These are phyloP conservation scores for Brassica carinata DNA, from an alignment of 345 rosid species.

Conservation along the genomic window DNA sequence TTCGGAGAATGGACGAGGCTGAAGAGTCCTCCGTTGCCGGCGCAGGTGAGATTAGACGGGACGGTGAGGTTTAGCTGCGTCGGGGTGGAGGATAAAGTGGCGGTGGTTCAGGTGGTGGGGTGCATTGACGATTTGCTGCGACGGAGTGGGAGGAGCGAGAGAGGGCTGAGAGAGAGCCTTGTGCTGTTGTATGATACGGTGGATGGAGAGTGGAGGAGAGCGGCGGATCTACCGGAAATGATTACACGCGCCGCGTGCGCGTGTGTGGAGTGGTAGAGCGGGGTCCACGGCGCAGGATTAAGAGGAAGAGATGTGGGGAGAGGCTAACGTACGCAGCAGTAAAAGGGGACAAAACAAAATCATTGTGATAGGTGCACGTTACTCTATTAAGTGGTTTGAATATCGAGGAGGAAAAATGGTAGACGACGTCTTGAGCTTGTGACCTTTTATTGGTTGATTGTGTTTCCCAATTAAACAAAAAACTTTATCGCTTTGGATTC, in stretches of 20 bases:
- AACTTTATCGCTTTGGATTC: slow-evolving; percentile 6
- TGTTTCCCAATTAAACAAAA: slow-evolving; percentile 1
- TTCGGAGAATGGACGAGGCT: slow-evolving; percentile 86
- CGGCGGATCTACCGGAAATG: slow-evolving; percentile 70
- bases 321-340: slow-evolving; percentile 28
- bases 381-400: not conserved
- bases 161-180: slow-evolving; percentile 63
- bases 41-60: slow-evolving; percentile 66
- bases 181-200: slow-evolving; percentile 64
- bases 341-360: slow-evolving; percentile 18
- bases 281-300: slow-evolving; percentile 31
- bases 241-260: slow-evolving; percentile 83
- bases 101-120: slow-evolving; percentile 75
- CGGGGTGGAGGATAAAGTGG: slow-evolving; percentile 68
- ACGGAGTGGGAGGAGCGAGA: slow-evolving; percentile 66
- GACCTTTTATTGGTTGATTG: slow-evolving; percentile 32
- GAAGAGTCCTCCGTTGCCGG: slow-evolving; percentile 75
- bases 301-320: not conserved
- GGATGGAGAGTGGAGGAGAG: slow-evolving; percentile 74
- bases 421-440: slow-evolving; percentile 18
- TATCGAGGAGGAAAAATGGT: slow-evolving; percentile 19
- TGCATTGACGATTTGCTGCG: slow-evolving; percentile 79
- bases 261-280: slow-evolving; percentile 57
- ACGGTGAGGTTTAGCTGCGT: slow-evolving; percentile 79
- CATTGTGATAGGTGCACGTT: slow-evolving; percentile 33